Percentiles rank a stretch among this genome's conserved stretches.
Conservation (phyloP, 176 grass and related monocot species). For the Echinochloa phyllopogon region DNA sequence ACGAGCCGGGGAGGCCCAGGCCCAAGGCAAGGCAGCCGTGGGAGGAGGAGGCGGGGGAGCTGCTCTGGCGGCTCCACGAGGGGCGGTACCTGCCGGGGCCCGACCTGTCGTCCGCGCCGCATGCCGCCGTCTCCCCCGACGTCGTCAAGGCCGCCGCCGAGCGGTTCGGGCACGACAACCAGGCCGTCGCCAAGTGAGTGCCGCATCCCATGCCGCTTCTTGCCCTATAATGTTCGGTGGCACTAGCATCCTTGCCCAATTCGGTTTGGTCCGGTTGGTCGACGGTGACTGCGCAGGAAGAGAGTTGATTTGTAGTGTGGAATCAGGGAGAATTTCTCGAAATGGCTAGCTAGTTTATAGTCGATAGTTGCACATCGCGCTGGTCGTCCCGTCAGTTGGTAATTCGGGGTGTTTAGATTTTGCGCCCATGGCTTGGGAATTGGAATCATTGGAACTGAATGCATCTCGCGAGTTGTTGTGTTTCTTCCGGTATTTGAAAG, state of each 20-base stretch:
- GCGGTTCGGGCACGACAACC: conserved; percentile 58
- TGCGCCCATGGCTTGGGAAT: neutral
- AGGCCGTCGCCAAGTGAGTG: conserved; percentile 68
- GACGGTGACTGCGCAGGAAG: neutral
- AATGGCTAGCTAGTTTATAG: neutral
- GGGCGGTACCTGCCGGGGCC: conserved; percentile 47
- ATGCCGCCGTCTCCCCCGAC: conserved; percentile 33
- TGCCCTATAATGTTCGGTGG: neutral
- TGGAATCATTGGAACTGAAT: neutral
- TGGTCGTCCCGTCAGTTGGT: neutral
- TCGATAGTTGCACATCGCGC: too few species aligned
- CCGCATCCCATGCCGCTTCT: neutral
- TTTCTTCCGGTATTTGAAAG: neutral
- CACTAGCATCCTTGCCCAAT: neutral
- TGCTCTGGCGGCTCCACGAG: conserved; percentile 56
- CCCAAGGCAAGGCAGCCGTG: conserved; percentile 32
- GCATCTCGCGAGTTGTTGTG: neutral
- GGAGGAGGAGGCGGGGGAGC: conserved; percentile 47
- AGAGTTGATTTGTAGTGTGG: neutral
- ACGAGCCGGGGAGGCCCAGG: neutral
- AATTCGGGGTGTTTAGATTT: neutral
- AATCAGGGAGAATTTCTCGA: neutral
- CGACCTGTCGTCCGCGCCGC: conserved; percentile 30
- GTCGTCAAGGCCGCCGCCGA: conserved; percentile 61
- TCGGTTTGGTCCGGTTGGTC: neutral